A percentile compares a stretch with the other conserved stretches of the same genome.
These are phyloP conservation scores for Microdochium nivale DNA, from an alignment of 2,329 filamentous ascomycete species.

Conservation along the genomic window DNA sequence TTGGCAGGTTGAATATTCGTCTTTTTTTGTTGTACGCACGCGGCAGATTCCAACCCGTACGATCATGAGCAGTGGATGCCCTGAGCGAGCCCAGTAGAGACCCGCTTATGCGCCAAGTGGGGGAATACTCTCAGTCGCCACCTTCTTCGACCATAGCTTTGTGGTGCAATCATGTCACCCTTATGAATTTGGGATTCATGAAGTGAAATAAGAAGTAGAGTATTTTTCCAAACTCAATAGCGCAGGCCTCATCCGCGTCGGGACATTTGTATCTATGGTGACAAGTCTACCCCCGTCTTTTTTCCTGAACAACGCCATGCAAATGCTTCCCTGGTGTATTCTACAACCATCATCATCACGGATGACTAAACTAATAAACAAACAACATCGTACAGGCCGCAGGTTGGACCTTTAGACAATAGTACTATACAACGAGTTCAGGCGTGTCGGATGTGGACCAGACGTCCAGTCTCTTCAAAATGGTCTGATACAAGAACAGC, in stretches of 20 bases:
- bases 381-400: neutral
- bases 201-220: neutral
- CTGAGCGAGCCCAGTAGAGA: no score
- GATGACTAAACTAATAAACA: neutral
- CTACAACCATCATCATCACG: neutral
- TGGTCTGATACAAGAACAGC: conserved; percentile 87
- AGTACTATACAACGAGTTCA: conserved; percentile 14
- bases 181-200: no score
- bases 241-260: neutral
- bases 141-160: no score
- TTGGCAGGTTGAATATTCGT: neutral
- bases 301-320: conserved; percentile 18
- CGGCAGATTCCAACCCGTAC: neutral
- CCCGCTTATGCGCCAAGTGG: no score
- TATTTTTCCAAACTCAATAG: neutral
- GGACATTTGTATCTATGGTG: conserved; percentile 8
- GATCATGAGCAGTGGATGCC: no score
- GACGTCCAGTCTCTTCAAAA: conserved; percentile 67
- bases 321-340: conserved; percentile 15
- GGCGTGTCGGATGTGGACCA: conserved; percentile 27
- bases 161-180: no score
- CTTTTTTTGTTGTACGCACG: neutral
- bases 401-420: neutral
- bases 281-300: conserved; percentile 3
- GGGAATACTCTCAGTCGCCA: no score